Base-by-base conservation (phyloP, 2,329 filamentous ascomycete genomes). In the Periconia sp. region DNA sequence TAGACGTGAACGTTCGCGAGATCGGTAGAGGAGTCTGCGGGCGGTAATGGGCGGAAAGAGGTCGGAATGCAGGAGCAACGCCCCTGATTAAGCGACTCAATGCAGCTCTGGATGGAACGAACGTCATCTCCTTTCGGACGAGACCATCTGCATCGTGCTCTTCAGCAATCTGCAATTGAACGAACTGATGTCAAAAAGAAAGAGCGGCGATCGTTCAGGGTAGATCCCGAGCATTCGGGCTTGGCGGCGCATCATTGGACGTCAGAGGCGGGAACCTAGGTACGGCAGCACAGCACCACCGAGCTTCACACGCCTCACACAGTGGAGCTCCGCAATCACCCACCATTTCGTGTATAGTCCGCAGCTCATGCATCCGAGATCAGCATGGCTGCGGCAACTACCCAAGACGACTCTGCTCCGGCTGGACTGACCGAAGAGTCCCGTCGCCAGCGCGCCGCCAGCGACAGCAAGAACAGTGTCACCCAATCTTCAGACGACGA, bases 401-500 rank as follows among this genome's bases (percentile, higher is more conserved):
- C 61, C 60, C 63, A 69, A 54, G 56, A 66, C 53, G 70, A 69
- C 48, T 50, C 62, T 0, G 77, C 76, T 0, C 77, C 75, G 0
- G 76, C 79, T 0, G 79, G 79, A 0, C 79, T 80, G 0, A 41
- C 41, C 45, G 83, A 85, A 0, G 83, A 85, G 0, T 52, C 59
- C 33, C 53, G 47, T 45, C 59, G 59, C 57, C 55, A 41, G 54
- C 58, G 56, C 56, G 57, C 55, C 33, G 58, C 59, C 42, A 66
- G 59, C 56, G 58, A 62, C 45, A 60, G 60, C 46, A 59, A 62
- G 52, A 62, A 62, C 14, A 41, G 45, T n/a, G 47, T 14, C 41
- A 58, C 64, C 54, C 64, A 62, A 6, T 64, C 68, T 0, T 88
- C 91, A 13, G 60, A 66, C 54, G 63, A 64, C 30, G 69, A 70